A percentile compares a stretch with the other conserved stretches of the same genome.
Evolutionary conservation across 2,329 filamentous ascomycete species (phyloP).

Genomic region (Fusarium annulatum): DNA sequence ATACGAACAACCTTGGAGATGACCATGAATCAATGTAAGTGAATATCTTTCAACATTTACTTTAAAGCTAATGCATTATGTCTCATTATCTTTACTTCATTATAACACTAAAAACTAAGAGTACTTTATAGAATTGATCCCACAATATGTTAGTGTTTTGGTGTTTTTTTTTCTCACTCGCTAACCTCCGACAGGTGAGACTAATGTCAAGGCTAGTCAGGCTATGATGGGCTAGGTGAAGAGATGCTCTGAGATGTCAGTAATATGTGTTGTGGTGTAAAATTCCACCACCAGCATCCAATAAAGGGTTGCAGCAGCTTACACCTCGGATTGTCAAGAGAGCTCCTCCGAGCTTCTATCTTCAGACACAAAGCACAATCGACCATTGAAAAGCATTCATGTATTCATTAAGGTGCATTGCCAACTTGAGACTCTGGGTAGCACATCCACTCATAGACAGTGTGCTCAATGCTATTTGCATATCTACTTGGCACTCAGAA

Average conservation of each 20-base stretch:
- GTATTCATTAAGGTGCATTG: slow-evolving; percentile 46
- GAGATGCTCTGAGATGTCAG: not conserved
- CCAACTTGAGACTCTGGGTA: slow-evolving; percentile 37
- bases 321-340: not conserved
- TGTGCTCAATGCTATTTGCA: slow-evolving; percentile 36
- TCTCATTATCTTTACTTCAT: not conserved
- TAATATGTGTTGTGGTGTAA: not conserved
- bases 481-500: slow-evolving; percentile 36
- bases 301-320: not conserved
- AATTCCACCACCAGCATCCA: not conserved
- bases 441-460: slow-evolving; percentile 39
- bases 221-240: slow-evolving; percentile 49
- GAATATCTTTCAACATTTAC: not conserved
- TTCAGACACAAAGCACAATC: not conserved
- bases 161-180: not conserved
- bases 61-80: not conserved
- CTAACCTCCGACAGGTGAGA: not conserved
- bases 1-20: not conserved
- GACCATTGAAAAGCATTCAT: slow-evolving; percentile 35
- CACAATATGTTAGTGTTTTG: not conserved
- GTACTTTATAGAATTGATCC: not conserved
- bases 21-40: not conserved
- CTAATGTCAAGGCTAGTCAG: not conserved
- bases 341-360: not conserved
- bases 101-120: not conserved